Conservation (phyloP, 495 filamentous ascomycete species). For the Trichoderma parareesei region DNA sequence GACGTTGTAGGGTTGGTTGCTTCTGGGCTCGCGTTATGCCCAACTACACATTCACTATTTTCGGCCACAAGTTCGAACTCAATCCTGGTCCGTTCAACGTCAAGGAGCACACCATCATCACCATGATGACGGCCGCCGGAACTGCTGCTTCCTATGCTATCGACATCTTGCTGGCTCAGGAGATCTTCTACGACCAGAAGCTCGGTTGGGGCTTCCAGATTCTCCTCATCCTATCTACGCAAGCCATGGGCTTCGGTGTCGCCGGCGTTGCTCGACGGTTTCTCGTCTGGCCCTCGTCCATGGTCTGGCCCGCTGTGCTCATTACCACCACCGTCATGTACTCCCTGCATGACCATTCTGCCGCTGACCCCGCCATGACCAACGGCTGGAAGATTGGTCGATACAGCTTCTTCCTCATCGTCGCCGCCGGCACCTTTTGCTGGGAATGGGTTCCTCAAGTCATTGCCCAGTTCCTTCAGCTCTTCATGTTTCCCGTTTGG, state of each 20-base stretch:
- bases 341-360: constrained; percentile 56
- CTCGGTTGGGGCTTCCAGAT: constrained; percentile 57
- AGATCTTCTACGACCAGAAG: constrained; percentile 44
- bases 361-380: constrained; percentile 46
- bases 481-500: constrained; percentile 27
- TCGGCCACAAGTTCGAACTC: constrained; percentile 10
- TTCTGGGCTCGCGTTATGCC: constrained; percentile 21
- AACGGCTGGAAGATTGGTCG: constrained; percentile 59
- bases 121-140: constrained; percentile 21
- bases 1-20: background rate
- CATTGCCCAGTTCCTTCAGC: constrained; percentile 22
- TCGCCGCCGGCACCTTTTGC: constrained; percentile 22
- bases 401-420: constrained; percentile 57
- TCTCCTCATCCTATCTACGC: constrained; percentile 60
- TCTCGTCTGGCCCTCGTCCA: constrained; percentile 58
- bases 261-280: constrained; percentile 59
- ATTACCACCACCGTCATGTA: constrained; percentile 60
- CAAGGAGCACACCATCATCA: constrained; percentile 34
- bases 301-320: constrained; percentile 65
- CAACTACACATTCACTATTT: constrained; percentile 15
- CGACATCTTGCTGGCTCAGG: constrained; percentile 20
- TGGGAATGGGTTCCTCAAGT: constrained; percentile 25
- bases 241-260: constrained; percentile 64
- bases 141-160: constrained; percentile 10
- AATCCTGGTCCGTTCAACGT: constrained; percentile 36